phyloP scores from a whole-genome alignment of 305 asterid species.

The Solanum aculeatissimum region DNA sequence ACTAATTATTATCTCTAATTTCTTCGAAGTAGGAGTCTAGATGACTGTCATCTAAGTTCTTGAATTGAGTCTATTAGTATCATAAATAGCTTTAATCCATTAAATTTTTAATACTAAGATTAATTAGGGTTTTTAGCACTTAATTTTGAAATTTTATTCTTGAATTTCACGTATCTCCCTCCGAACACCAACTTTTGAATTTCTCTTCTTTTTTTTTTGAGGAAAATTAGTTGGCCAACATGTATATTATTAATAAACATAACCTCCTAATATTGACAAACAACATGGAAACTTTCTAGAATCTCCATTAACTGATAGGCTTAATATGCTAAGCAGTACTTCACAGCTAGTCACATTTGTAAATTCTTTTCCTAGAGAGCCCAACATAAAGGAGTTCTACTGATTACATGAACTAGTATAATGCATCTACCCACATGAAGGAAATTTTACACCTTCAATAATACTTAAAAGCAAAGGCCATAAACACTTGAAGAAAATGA shows the following conservation, averaged over 20 bases:
- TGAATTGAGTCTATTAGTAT: not conserved
- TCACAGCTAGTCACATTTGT: not conserved
- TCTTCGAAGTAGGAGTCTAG: not conserved
- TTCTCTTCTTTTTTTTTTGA: not conserved
- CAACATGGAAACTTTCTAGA: not conserved
- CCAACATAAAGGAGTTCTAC: not conserved
- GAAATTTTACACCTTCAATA: not conserved
- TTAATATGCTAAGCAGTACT: not conserved
- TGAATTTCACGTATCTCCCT: not conserved
- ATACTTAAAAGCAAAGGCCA: not conserved
- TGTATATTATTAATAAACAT: not conserved
- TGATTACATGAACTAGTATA: not conserved
- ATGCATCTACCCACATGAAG: not conserved
- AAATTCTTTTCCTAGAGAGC: not conserved
- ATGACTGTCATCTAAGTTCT: not conserved
- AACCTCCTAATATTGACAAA: not conserved
- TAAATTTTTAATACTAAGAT: not conserved
- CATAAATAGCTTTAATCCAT: not conserved
- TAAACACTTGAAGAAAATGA: not conserved
- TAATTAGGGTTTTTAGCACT: not conserved
- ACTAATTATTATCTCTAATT: not conserved
- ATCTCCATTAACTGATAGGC: not conserved
- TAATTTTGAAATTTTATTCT: not conserved
- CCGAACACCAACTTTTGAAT: not conserved
- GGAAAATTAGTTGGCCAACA: not conserved